A percentile compares a stretch with the other conserved stretches of the same genome.
phyloP scores from a whole-genome alignment of 2,329 filamentous ascomycete genomes.

The Decorospora gaudefroyi region DNA sequence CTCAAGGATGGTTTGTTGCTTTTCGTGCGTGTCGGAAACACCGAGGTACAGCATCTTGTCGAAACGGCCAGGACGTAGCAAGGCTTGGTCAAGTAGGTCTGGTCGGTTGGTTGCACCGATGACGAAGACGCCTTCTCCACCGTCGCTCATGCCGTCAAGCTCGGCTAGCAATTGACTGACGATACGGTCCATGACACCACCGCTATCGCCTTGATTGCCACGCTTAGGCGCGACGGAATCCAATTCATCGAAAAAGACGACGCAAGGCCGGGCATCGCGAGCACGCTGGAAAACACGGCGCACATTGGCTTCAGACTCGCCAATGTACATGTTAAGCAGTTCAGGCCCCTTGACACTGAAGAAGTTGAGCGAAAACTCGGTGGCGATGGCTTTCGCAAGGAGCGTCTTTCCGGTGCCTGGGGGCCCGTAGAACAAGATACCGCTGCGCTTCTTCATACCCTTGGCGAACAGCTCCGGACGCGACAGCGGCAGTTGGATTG shows the following conservation, averaged over 20 bases:
- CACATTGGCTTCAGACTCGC: slow-evolving; percentile 90
- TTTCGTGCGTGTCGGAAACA: slow-evolving; percentile 94
- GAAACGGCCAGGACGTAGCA: slow-evolving; percentile 87
- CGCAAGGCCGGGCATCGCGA: slow-evolving; percentile 81
- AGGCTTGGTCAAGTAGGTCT: slow-evolving; percentile 86
- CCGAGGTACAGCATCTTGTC: slow-evolving; percentile 99
- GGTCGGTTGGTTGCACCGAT: slow-evolving; percentile 96
- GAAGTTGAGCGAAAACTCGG: slow-evolving; percentile 92
- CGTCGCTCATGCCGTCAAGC: slow-evolving; percentile 95
- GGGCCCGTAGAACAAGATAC: slow-evolving; percentile 89
- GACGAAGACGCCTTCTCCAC: slow-evolving; percentile 85
- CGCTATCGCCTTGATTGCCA: slow-evolving; percentile 95
- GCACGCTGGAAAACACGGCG: slow-evolving; percentile 86
- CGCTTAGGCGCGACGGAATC: slow-evolving; percentile 94
- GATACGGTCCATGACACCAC: slow-evolving; percentile 97
- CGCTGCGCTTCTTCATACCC: slow-evolving; percentile 96
- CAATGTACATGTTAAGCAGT: slow-evolving; percentile 94
- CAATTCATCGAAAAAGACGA: slow-evolving; percentile 92
- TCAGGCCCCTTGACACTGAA: slow-evolving; percentile 93
- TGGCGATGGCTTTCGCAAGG: slow-evolving; percentile 90
- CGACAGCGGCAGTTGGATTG: slow-evolving; percentile 89
- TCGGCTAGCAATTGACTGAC: slow-evolving; percentile 94
- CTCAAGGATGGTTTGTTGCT: slow-evolving; percentile 92
- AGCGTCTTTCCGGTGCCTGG: slow-evolving; percentile 91
- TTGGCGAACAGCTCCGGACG: slow-evolving; percentile 92